Evolutionary conservation across 495 filamentous ascomycete species (phyloP), one percentile per base, ranked within the genome.

Genomic region (Podospora didyma): DNA sequence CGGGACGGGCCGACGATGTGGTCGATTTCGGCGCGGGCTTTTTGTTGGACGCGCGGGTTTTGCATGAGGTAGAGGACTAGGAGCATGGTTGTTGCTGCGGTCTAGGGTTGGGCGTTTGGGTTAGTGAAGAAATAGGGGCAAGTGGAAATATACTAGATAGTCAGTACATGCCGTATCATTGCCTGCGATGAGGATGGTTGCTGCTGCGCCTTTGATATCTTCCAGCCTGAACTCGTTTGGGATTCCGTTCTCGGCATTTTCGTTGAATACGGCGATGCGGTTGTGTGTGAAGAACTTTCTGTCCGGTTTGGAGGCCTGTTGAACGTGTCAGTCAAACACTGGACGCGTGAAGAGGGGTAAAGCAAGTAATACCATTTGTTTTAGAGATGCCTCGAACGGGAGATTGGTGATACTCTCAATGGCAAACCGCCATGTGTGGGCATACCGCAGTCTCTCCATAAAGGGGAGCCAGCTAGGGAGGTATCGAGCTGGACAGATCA

Each of bases 21-120:
- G 60, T 86, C 83, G 41, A 89, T 67, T 60, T 88, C 83, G 7
- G 73, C 78, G 58, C 82, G 82, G 3, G 83, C 82, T 23, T 76
- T 79, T 17, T 64, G 60, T 49, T 82, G 79, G 0, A 77, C 78
- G 0, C 79, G 69, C 0, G 68, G 69, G 52, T 77, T 71, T n/a
- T 69, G 57, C 62, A 75, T 67, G 23, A 76, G 61, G 53, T 75
- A 72, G 7, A 79, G 62, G 22, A 77, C 63, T 14, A 75, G 64
- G 11, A 77, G 65, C 28, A 67, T 74, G 0, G 72, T 56, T 0
- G 75, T 76, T 31, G 67, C 69, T 44, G 66, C 71, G 24, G 73
- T 75, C 70, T 72, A 11, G 12, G 24, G 2, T n/a, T n/a, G 3
- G 22, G 20, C 22, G 23, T 28, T 3, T 24, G 57, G 0, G 26